phyloP scores from a whole-genome alignment of 2,329 filamentous ascomycete genomes.

The Arthrobotrys sinensis region DNA sequence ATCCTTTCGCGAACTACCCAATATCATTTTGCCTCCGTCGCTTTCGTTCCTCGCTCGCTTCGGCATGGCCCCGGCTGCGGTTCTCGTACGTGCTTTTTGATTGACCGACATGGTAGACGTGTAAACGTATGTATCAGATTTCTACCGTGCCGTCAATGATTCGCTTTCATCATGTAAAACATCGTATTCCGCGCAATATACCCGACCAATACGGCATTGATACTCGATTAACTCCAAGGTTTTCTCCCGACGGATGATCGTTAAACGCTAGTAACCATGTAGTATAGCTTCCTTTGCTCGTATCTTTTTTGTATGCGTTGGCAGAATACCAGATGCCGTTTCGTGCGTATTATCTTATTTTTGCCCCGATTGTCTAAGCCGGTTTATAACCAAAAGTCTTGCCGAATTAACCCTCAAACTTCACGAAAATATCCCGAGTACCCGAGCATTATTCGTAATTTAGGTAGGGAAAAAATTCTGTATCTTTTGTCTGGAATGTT shows the following conservation, averaged over 20 bases:
- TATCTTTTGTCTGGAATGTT: conserved; percentile 37
- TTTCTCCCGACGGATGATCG: conserved; percentile 2
- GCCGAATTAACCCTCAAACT: neutral
- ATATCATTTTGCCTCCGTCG: conserved; percentile 54
- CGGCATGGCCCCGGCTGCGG: conserved; percentile 13
- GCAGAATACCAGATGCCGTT: neutral
- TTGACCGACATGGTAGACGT: neutral
- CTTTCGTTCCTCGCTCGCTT: conserved; percentile 27
- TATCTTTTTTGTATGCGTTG: neutral
- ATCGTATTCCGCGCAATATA: neutral
- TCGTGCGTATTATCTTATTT: neutral
- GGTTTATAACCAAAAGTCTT: neutral
- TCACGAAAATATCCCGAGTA: conserved; percentile 5
- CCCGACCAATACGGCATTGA: conserved; percentile 13
- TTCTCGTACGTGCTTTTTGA: neutral
- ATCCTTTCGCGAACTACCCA: conserved; percentile 6
- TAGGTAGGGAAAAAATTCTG: conserved; percentile 6
- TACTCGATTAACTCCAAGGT: neutral
- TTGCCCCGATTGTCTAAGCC: conserved; percentile 2
- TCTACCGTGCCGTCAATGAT: conserved; percentile 7
- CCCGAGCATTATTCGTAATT: neutral
- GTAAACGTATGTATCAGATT: conserved; percentile 15
- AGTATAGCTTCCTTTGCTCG: neutral
- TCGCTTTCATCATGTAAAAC: conserved; percentile 12
- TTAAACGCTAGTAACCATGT: neutral